These are phyloP conservation scores for Mycena galericulata DNA, from an alignment of 768 basidiomycete species.

Conservation along the genomic window DNA sequence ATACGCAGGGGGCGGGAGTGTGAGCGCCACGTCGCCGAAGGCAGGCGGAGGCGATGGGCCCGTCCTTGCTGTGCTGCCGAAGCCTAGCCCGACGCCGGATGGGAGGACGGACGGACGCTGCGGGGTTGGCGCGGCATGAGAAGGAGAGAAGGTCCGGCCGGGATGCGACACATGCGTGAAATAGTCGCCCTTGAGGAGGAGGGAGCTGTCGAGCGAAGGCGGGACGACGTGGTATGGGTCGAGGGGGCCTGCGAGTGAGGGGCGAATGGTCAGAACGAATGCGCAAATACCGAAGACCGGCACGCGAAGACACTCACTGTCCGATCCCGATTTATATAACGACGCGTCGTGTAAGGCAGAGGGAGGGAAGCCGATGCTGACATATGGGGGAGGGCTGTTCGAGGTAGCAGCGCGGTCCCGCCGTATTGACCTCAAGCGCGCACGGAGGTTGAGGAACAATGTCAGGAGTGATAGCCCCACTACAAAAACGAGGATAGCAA, in stretches of 20 bases:
- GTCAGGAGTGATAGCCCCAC: conserved; percentile 14
- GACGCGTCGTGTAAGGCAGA: background rate
- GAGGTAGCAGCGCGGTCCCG: background rate
- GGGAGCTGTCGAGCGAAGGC: conserved; percentile 39
- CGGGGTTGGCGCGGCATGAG: background rate
- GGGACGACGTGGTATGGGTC: conserved; percentile 43
- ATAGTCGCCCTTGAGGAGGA: conserved; percentile 37
- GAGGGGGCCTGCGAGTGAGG: conserved; percentile 26
- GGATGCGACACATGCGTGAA: conserved; percentile 29
- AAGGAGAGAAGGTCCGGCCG: conserved; percentile 2
- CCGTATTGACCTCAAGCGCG: background rate
- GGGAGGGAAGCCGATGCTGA: conserved; percentile 20
- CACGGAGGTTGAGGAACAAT: conserved; percentile 15
- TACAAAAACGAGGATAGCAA: conserved; percentile 13
- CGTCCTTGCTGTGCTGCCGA: background rate
- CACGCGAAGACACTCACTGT: conserved; percentile 18
- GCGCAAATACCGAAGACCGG: conserved; percentile 4
- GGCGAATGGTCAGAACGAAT: background rate
- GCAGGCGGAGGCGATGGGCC: background rate
- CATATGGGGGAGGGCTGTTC: conserved; percentile 19
- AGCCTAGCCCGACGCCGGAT: conserved; percentile 3
- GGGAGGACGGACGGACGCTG: too few species aligned
- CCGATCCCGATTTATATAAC: background rate
- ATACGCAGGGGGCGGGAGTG: conserved; percentile 23
- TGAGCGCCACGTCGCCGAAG: background rate